Conservation (phyloP, 768 basidiomycete species). For the Auricularia auricula-judae region DNA sequence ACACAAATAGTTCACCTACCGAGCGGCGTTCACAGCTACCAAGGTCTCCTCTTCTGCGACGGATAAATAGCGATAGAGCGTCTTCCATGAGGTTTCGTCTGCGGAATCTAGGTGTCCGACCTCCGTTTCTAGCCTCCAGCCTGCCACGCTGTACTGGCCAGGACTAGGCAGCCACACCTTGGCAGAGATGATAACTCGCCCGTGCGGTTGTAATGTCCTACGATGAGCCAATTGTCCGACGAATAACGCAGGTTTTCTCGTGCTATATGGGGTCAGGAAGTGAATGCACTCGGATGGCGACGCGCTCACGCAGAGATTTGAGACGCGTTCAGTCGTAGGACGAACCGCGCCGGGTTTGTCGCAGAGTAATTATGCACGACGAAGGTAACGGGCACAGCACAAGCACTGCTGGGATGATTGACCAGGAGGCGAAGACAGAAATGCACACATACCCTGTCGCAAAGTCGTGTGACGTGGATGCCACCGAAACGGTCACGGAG, state of each 20-base stretch:
- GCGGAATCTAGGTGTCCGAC: slow-evolving; percentile 30
- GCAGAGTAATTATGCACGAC: slow-evolving; percentile 62
- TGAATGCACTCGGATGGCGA: no score
- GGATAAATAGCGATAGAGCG: background rate
- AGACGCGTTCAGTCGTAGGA: slow-evolving; percentile 31
- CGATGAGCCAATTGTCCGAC: slow-evolving; percentile 57
- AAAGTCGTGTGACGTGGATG: slow-evolving; percentile 47
- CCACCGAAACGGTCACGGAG: slow-evolving; percentile 27
- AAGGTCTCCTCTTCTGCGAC: background rate
- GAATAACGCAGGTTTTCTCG: slow-evolving; percentile 36
- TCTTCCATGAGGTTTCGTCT: background rate
- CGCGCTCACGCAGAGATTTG: background rate
- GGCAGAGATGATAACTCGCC: slow-evolving; percentile 31
- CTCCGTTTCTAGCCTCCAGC: slow-evolving; percentile 60
- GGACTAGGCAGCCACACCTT: slow-evolving; percentile 52
- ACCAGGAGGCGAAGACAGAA: background rate
- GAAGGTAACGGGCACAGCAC: slow-evolving; percentile 41
- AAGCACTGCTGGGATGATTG: slow-evolving; percentile 32
- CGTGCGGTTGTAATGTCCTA: slow-evolving; percentile 42
- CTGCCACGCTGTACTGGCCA: slow-evolving; percentile 51
- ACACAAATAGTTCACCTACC: background rate
- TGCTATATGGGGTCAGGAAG: background rate
- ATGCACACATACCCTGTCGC: slow-evolving; percentile 44
- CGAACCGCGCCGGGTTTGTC: slow-evolving; percentile 46
- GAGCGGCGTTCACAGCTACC: background rate